Evolutionary conservation across 148 eudicot genomes (phyloP).

Genomic region (Limonium bicolor): DNA sequence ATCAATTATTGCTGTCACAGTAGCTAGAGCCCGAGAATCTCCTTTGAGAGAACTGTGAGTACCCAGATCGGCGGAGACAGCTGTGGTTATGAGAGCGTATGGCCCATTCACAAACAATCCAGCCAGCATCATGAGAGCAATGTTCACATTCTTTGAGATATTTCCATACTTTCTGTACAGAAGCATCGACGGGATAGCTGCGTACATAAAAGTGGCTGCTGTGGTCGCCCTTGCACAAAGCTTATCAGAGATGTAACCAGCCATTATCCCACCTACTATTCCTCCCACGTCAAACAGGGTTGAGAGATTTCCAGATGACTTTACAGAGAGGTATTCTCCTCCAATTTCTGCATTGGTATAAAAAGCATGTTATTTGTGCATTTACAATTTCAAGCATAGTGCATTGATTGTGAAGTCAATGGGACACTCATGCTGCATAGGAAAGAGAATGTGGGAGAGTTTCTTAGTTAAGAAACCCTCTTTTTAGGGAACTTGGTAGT

Average conservation of each 20-base stretch:
- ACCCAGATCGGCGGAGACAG: slow-evolving; percentile 88
- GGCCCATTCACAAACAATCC: slow-evolving; percentile 93
- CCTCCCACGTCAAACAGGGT: slow-evolving; percentile 93
- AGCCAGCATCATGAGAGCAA: slow-evolving; percentile 48
- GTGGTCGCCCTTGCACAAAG: slow-evolving; percentile 80
- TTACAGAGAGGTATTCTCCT: slow-evolving; percentile 63
- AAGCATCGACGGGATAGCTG: slow-evolving; percentile 70
- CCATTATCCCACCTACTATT: slow-evolving; percentile 74
- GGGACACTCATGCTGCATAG: no score
- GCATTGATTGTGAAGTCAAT: not conserved
- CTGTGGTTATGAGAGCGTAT: slow-evolving; percentile 86
- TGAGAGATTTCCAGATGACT: slow-evolving; percentile 71
- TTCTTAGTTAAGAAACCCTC: no score
- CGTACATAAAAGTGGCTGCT: slow-evolving; percentile 79
- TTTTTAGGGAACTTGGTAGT: no score
- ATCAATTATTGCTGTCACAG: slow-evolving; percentile 88
- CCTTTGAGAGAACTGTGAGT: slow-evolving; percentile 76
- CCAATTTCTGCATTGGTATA: slow-evolving; percentile 49
- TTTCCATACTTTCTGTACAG: slow-evolving; percentile 65
- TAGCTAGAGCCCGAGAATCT: slow-evolving; percentile 72
- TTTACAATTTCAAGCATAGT: not conserved
- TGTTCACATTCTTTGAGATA: slow-evolving; percentile 34
- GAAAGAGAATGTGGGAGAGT: no score
- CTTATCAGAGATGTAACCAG: slow-evolving; percentile 63
- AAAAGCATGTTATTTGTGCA: not conserved